A percentile compares a stretch with the other conserved stretches of the same genome.
phyloP scores from a whole-genome alignment of 495 filamentous ascomycete genomes.

The Daldinia loculata region DNA sequence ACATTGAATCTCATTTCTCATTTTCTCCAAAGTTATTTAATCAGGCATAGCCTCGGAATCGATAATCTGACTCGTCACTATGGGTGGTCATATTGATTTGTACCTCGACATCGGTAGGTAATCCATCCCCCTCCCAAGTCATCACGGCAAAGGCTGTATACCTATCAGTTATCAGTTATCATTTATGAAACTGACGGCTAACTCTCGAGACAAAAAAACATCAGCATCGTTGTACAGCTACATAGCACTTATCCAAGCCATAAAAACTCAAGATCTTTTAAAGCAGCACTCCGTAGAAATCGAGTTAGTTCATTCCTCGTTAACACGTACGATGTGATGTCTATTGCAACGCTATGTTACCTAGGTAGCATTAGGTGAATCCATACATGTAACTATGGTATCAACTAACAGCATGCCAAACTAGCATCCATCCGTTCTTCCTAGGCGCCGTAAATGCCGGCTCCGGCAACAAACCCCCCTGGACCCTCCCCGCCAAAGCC shows the following conservation, averaged over 20 bases:
- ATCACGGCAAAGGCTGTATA: neutral
- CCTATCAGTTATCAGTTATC: neutral
- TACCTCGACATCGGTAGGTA: conserved; percentile 70
- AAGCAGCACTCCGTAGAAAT: conserved; percentile 66
- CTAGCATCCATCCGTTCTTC: conserved; percentile 73
- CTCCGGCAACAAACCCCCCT: conserved; percentile 77
- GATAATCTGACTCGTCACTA: conserved; percentile 37
- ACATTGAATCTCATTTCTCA: neutral
- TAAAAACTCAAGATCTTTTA: conserved; percentile 61
- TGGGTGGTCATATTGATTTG: conserved; percentile 68
- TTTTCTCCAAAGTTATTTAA: neutral
- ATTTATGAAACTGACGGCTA: neutral
- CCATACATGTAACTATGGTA: neutral
- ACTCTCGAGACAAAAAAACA: neutral
- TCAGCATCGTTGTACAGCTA: conserved; percentile 76
- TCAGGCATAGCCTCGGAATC: neutral
- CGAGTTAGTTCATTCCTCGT: conserved; percentile 57
- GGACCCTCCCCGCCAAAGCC: conserved; percentile 73
- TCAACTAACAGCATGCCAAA: conserved; percentile 1
- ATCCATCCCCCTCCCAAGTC: conserved; percentile 14
- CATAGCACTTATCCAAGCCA: conserved; percentile 66
- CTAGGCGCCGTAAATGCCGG: conserved; percentile 75
- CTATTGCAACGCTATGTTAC: too few relatives aligned
- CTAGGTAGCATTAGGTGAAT: too few relatives aligned
- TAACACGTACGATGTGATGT: neutral